Evolutionary conservation across 2,329 filamentous ascomycete species (phyloP).

Genomic region (Pestalotiopsis fici): DNA sequence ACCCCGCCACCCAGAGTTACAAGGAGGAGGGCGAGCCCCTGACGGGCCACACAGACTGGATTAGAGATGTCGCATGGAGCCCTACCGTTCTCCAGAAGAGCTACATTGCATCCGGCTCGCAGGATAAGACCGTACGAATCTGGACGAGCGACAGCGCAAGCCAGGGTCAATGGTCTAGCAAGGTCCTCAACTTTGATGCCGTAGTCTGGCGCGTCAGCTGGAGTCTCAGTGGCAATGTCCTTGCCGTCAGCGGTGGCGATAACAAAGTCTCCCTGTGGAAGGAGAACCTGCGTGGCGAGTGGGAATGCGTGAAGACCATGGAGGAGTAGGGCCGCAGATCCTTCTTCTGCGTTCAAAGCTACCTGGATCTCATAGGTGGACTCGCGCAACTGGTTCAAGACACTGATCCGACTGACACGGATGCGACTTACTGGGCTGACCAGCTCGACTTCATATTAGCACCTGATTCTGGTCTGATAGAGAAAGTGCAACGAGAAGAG

Average conservation of each 20-base stretch:
- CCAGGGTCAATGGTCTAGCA: conserved; percentile 78
- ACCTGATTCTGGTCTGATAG: no score
- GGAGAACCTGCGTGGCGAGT: conserved; percentile 94
- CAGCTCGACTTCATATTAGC: no score
- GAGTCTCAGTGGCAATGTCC: conserved; percentile 94
- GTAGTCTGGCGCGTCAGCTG: conserved; percentile 96
- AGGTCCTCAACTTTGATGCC: conserved; percentile 83
- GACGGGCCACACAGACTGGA: conserved; percentile 90
- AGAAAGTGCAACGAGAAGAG: no score
- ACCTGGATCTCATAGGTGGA: neutral
- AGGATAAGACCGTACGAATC: conserved; percentile 96
- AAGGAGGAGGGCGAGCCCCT: conserved; percentile 66
- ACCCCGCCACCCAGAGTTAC: conserved; percentile 61
- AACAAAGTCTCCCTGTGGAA: conserved; percentile 99
- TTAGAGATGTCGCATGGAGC: conserved; percentile 95
- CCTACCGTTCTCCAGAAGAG: conserved; percentile 93
- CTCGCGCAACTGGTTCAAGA: no score
- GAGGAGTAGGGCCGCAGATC: conserved; percentile 65
- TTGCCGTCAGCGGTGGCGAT: conserved; percentile 90
- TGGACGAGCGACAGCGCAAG: conserved; percentile 79
- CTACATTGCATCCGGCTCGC: conserved; percentile 93
- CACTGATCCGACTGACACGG: no score
- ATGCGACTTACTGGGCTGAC: no score
- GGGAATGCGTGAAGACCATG: conserved; percentile 96
- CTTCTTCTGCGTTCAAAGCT: neutral